These are phyloP conservation scores for Salix suchowensis DNA, from an alignment of 345 rosid species.

Conservation along the genomic window DNA sequence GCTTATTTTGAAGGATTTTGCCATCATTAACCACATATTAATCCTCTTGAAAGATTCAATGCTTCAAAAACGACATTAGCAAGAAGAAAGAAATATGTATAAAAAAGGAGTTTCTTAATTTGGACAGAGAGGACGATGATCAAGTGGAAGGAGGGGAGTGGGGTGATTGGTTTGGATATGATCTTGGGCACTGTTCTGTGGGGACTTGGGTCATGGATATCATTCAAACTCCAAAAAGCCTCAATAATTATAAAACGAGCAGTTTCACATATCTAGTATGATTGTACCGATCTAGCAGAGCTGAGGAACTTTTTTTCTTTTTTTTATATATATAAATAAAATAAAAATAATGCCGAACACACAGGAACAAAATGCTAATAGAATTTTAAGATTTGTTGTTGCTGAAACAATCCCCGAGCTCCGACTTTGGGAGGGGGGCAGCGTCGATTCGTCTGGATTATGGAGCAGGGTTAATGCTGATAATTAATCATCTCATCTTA, in stretches of 20 bases:
- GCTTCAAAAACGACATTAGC: no score
- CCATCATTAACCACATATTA: not conserved
- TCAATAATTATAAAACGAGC: not conserved
- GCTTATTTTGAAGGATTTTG: no score
- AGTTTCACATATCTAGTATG: not conserved
- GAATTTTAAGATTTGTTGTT: no score
- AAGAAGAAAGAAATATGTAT: no score
- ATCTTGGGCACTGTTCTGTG: not conserved
- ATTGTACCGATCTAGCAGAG: not conserved
- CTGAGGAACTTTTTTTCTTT: not conserved
- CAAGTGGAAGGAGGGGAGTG: not conserved
- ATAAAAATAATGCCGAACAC: no score
- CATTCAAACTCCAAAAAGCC: conserved; percentile 11
- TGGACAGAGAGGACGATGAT: not conserved
- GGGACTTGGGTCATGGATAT: conserved; percentile 1
- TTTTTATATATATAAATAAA: no score
- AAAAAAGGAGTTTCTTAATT: not conserved
- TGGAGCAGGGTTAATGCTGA: no score
- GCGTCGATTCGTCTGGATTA: no score
- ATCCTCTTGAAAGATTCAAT: not conserved
- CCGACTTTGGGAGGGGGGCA: no score
- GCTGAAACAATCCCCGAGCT: no score
- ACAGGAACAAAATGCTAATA: no score
- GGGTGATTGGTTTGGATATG: conserved; percentile 6
- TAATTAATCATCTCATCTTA: no score